phyloP scores from a whole-genome alignment of 495 filamentous ascomycete genomes.

The Penicillium robsamsonii region DNA sequence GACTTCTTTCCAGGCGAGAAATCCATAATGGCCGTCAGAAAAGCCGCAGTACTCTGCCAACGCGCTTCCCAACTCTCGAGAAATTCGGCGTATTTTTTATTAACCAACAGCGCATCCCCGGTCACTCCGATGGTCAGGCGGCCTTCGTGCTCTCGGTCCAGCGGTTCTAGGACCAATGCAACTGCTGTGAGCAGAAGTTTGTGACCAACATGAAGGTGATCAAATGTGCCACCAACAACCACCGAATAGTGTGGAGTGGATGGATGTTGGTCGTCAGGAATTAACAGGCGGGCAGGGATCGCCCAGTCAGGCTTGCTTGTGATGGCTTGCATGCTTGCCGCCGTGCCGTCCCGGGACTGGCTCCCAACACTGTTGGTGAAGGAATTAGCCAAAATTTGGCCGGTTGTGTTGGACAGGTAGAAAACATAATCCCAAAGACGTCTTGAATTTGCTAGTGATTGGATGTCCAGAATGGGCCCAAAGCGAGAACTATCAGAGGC shows the following conservation, averaged over 20 bases:
- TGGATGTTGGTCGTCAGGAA: slow-evolving; percentile 23
- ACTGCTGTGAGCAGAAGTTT: slow-evolving; percentile 88
- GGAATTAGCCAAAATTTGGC: slow-evolving; percentile 39
- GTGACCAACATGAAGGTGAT: slow-evolving; percentile 95
- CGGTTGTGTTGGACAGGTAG: slow-evolving; percentile 58
- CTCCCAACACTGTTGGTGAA: slow-evolving; percentile 30
- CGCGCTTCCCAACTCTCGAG: slow-evolving; percentile 77
- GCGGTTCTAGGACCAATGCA: slow-evolving; percentile 62
- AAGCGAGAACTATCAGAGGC: slow-evolving; percentile 35
- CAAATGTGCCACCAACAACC: slow-evolving; percentile 92
- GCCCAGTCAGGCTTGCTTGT: slow-evolving; percentile 32
- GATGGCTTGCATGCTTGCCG: slow-evolving; percentile 29
- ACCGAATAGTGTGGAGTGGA: slow-evolving; percentile 53
- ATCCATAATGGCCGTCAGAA: slow-evolving; percentile 69
- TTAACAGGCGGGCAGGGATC: slow-evolving; percentile 21
- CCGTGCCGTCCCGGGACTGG: slow-evolving; percentile 19
- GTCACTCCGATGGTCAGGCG: slow-evolving; percentile 79
- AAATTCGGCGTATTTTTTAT: slow-evolving; percentile 81
- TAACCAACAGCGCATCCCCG: slow-evolving; percentile 76
- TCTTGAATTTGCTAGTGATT: slow-evolving; percentile 60
- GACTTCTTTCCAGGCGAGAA: slow-evolving; percentile 36
- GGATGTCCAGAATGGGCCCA: slow-evolving; percentile 63
- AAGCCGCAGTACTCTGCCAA: slow-evolving; percentile 62
- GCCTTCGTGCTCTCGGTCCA: slow-evolving; percentile 43
- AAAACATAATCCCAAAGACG: slow-evolving; percentile 71